A percentile compares a stretch with the other conserved stretches of the same genome.
phyloP scores from a whole-genome alignment of 1,284 basidiomycete genomes.

The Rhodotorula sp. region DNA sequence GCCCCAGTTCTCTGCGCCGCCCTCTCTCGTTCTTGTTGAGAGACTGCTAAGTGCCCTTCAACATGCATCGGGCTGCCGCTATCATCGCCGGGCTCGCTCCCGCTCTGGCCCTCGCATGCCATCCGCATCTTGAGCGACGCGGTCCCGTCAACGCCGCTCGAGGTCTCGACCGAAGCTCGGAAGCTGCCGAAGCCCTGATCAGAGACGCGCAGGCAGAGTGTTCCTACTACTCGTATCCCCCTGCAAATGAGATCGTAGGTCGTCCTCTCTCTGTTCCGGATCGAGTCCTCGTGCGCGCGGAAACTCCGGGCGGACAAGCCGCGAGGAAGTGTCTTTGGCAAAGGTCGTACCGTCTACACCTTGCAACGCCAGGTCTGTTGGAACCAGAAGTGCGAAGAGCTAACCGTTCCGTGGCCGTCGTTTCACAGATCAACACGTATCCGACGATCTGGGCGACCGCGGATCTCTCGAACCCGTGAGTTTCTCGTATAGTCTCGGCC shows the following conservation, averaged over 20 bases:
- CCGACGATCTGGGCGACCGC: slow-evolving; percentile 27
- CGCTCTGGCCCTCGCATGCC: neutral
- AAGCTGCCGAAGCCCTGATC: slow-evolving; percentile 15
- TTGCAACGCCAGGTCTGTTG: neutral
- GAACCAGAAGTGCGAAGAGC: neutral
- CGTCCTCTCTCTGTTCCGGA: neutral
- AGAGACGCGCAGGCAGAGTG: slow-evolving; percentile 13
- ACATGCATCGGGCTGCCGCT: neutral
- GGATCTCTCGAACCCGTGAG: slow-evolving; percentile 14
- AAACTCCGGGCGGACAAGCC: neutral
- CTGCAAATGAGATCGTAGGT: slow-evolving; percentile 17
- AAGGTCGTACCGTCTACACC: neutral
- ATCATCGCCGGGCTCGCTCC: neutral
- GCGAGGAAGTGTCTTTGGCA: neutral
- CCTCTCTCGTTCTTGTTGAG: too few species aligned
- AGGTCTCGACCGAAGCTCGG: slow-evolving; percentile 16
- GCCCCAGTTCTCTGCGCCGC: too few species aligned
- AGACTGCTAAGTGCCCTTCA: neutral
- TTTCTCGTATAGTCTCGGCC: neutral
- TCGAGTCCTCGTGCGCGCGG: neutral
- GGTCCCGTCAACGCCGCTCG: slow-evolving; percentile 6
- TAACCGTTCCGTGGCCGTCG: neutral
- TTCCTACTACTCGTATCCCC: slow-evolving; percentile 18
- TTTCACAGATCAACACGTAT: slow-evolving; percentile 17
- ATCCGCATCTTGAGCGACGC: neutral